phyloP scores from a whole-genome alignment of 208 protist genomes.

The Leishmania gerbilli region DNA sequence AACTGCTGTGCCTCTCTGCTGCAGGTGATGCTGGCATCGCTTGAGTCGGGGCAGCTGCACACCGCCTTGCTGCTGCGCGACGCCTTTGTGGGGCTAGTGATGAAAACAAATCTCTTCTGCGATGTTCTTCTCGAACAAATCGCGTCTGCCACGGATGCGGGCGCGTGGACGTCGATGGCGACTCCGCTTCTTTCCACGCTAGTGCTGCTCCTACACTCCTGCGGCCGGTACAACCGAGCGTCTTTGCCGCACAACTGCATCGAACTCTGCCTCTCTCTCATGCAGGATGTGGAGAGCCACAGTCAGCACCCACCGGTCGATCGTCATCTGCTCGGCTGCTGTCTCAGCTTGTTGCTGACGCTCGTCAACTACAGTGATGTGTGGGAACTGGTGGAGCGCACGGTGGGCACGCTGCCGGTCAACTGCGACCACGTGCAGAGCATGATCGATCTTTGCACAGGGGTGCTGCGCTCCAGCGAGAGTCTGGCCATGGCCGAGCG shows the following conservation, averaged over 20 bases:
- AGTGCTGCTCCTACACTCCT: constrained; percentile 39
- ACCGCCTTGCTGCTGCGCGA: constrained; percentile 49
- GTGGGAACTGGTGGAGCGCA: constrained; percentile 51
- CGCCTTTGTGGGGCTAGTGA: constrained; percentile 41
- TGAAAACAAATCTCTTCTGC: constrained; percentile 50
- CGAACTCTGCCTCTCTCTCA: constrained; percentile 61
- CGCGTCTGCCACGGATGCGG: constrained; percentile 24
- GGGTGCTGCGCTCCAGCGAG: constrained; percentile 36
- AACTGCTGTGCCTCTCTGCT: constrained; percentile 35
- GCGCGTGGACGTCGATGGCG: constrained; percentile 35
- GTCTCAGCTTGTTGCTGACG: constrained; percentile 53
- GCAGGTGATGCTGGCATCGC: constrained; percentile 39
- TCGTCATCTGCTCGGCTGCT: constrained; percentile 51
- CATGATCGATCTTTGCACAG: constrained; percentile 60
- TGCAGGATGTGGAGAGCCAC: constrained; percentile 34
- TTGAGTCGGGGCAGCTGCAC: constrained; percentile 11
- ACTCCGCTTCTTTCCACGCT: constrained; percentile 58
- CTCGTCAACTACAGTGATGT: constrained; percentile 70
- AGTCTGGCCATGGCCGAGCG: constrained; percentile 22
- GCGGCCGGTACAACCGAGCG: constrained; percentile 35
- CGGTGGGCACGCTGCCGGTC: constrained; percentile 29
- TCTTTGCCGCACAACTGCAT: constrained; percentile 55
- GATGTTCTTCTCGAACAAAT: constrained; percentile 43
- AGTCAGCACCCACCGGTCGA: constrained; percentile 37
- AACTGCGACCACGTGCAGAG: constrained; percentile 39